Base-by-base conservation (phyloP, 1,284 basidiomycete genomes). In the Fistulina hepatica region DNA sequence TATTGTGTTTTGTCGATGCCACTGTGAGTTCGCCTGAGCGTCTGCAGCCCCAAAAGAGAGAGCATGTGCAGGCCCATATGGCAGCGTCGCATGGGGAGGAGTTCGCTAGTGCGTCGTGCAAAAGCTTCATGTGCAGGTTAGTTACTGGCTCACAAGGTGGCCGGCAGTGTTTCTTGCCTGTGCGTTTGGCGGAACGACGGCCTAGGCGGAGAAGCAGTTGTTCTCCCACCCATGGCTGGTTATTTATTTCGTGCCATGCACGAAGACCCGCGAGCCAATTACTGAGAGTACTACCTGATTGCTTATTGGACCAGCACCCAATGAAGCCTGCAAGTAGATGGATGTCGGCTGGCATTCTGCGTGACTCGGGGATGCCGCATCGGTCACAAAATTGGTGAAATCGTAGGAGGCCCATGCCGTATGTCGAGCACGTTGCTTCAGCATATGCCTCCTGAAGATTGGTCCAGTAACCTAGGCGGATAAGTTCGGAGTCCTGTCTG, bases 351-450 rank as follows among this genome's bases (percentile, higher is more conserved):
- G 61, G 63, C 58, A 64, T 61, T 3, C 57, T 48, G 0, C 5
- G 8, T 0, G 39, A 31, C 33, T 64, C 58, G 1, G 44, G 26
- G 4, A 64, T 50, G 0, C 30, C 16, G n/a, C 38, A 25, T 1
- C 39, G 21, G 47, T 64, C 54, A 35, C 60, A 63, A 37, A 57
- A 62, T 34, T 62, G 53, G 2, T 48, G 45, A 39, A 60, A 64
- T 0, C 52, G 47, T 0, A 60, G 49, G 1, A 60, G 44, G 3
- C 60, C 60, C 0, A 60, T 54, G 2, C 48, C 60, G 26, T 63
- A 63, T 1, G 34, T 44, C 19, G 37, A 25, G 8, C 40, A 28
- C 2, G 48, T 46, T 1, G n/a, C n/a, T n/a, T n/a, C n/a, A n/a
- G n/a, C n/a, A n/a, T n/a, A n/a, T n/a, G n/a, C n/a, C n/a, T n/a